Percentiles rank a stretch among this genome's conserved stretches.
Conservation (phyloP, 306 rosid species). For the Glycyrrhiza uralensis region DNA sequence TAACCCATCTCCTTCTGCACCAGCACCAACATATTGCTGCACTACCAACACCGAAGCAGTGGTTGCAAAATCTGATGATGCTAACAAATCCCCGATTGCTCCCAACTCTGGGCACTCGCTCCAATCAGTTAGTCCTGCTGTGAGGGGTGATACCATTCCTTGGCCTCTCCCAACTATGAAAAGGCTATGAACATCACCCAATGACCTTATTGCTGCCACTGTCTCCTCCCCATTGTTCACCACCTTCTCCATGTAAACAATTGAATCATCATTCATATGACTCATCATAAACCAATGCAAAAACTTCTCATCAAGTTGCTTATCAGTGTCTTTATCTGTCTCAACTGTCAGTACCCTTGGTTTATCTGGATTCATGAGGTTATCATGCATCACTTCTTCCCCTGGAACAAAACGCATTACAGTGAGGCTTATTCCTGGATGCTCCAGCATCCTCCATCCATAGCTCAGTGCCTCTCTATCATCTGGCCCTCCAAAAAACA, state of each 20-base stretch:
- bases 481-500: slow-evolving; percentile 88
- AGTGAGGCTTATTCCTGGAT: slow-evolving; percentile 50
- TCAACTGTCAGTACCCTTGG: slow-evolving; percentile 25
- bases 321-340: slow-evolving; percentile 39
- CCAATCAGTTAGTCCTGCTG: slow-evolving; percentile 89
- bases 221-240: slow-evolving; percentile 86
- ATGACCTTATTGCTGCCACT: slow-evolving; percentile 62
- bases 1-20: slow-evolving; percentile 25
- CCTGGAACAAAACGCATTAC: slow-evolving; percentile 55
- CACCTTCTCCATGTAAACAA: slow-evolving; percentile 49
- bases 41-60: slow-evolving; percentile 78
- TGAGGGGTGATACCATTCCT: slow-evolving; percentile 59
- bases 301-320: slow-evolving; percentile 47
- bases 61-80: slow-evolving; percentile 80
- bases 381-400: slow-evolving; percentile 17
- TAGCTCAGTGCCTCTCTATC: slow-evolving; percentile 82
- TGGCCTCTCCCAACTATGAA: slow-evolving; percentile 81
- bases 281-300: slow-evolving; percentile 43
- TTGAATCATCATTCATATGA: slow-evolving; percentile 26
- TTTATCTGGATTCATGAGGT: background rate
- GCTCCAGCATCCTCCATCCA: slow-evolving; percentile 76
- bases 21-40: slow-evolving; percentile 62
- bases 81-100: slow-evolving; percentile 80
- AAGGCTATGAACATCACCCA: slow-evolving; percentile 56
- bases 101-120: slow-evolving; percentile 94